A percentile compares a stretch with the other conserved stretches of the same genome.
phyloP scores from a whole-genome alignment of 164 flowering plant genomes.

The Chimonanthus praecox region DNA sequence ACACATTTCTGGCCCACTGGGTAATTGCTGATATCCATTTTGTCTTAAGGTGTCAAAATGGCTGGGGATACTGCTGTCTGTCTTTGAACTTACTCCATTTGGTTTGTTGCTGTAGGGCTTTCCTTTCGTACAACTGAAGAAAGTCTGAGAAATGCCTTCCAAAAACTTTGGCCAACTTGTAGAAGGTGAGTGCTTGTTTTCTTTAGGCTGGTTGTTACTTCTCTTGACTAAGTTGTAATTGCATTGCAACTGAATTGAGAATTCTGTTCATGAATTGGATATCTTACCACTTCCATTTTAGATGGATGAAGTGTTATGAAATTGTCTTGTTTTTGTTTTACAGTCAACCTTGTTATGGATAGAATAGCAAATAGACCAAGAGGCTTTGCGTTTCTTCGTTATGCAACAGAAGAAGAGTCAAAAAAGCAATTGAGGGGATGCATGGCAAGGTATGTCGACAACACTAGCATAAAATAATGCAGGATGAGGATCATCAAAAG shows the following conservation, averaged over 20 bases:
- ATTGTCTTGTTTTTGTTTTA: constrained; percentile 1
- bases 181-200: constrained; percentile 44
- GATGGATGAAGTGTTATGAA: not conserved
- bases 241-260: not conserved
- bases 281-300: not conserved
- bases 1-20: no score
- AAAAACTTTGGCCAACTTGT: constrained; percentile 65
- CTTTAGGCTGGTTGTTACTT: not conserved
- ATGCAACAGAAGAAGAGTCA: constrained; percentile 75
- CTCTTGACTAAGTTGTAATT: not conserved
- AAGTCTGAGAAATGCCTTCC: constrained; percentile 66
- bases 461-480: not conserved
- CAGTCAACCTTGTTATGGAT: constrained; percentile 93
- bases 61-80: not conserved
- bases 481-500: no score
- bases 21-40: not conserved
- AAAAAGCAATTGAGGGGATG: constrained; percentile 87
- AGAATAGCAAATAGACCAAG: constrained; percentile 86
- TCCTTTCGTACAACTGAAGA: constrained; percentile 90
- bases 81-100: not conserved
- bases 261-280: not conserved
- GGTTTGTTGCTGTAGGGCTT: constrained; percentile 46
- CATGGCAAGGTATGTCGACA: constrained; percentile 74
- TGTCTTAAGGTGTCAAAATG: not conserved
- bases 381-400: constrained; percentile 88